Conservation (phyloP, 768 basidiomycete genomes). For the Rhizopogon roseolus region DNA sequence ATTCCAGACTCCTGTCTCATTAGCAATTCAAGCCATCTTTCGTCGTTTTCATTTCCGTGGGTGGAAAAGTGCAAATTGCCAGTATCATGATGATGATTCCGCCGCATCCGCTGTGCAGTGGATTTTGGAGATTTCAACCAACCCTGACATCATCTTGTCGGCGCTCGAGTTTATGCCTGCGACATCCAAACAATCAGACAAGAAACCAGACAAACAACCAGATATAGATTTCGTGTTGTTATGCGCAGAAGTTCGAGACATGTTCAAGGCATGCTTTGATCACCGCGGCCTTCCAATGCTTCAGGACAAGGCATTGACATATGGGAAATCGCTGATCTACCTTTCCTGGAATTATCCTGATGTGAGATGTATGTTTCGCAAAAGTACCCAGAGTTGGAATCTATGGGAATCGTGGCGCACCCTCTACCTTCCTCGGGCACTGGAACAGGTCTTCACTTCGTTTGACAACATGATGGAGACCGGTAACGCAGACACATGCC, state of each 20-base stretch:
- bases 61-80: no score
- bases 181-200: neutral
- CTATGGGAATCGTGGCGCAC: neutral
- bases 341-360: neutral
- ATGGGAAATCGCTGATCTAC: neutral
- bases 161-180: constrained; percentile 4
- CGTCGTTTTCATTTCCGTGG: no score
- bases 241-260: no score
- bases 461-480: neutral
- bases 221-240: neutral
- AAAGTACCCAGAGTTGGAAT: neutral
- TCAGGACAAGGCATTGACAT: neutral
- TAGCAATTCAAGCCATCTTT: neutral
- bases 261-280: neutral
- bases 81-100: no score
- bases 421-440: neutral
- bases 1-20: neutral
- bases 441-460: neutral
- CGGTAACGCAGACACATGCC: neutral
- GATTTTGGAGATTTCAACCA: no score
- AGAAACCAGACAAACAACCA: no score
- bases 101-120: neutral
- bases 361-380: neutral
- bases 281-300: neutral
- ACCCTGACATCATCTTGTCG: neutral